These are phyloP conservation scores for Septoria petroselini DNA, from an alignment of 2,329 filamentous ascomycete genomes.

Conservation along the genomic window DNA sequence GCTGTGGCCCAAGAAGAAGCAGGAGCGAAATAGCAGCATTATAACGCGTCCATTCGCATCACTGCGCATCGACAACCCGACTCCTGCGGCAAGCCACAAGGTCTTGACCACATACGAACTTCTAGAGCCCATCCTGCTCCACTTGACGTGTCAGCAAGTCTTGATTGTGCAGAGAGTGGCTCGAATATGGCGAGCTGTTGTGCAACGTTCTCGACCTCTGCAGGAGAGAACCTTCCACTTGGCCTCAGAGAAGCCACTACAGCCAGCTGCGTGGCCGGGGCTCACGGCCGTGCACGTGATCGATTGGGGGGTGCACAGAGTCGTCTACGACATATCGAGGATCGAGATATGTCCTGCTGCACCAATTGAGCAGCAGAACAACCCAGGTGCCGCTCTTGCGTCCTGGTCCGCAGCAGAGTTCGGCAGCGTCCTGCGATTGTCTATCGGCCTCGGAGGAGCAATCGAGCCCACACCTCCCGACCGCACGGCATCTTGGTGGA, in stretches of 20 bases:
- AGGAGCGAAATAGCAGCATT: not conserved
- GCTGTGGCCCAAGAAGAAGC: slow-evolving; percentile 2
- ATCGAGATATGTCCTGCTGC: not conserved
- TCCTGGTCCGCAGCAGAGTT: slow-evolving; percentile 5
- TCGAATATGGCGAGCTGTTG: slow-evolving; percentile 8
- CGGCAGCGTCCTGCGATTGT: slow-evolving; percentile 12
- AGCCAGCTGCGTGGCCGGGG: not conserved
- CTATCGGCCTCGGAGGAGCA: slow-evolving; percentile 9
- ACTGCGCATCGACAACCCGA: not conserved
- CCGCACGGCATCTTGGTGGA: slow-evolving; percentile 5
- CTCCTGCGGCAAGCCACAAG: not conserved
- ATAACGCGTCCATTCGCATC: not conserved
- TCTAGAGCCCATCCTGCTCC: slow-evolving; percentile 14
- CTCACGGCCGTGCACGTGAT: no score
- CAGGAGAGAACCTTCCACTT: slow-evolving; percentile 12
- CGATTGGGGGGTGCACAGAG: not conserved
- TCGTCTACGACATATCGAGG: not conserved
- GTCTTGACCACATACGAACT: slow-evolving; percentile 19
- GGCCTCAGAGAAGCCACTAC: not conserved
- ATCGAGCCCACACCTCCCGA: not conserved
- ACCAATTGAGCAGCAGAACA: not conserved
- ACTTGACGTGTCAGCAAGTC: slow-evolving; percentile 11
- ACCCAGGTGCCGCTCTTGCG: not conserved
- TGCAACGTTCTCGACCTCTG: slow-evolving; percentile 6
- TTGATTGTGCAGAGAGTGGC: slow-evolving; percentile 12